Evolutionary conservation across 305 asterid species (phyloP), one percentile per base, ranked within the genome.

Genomic region (Ilex paraguariensis): DNA sequence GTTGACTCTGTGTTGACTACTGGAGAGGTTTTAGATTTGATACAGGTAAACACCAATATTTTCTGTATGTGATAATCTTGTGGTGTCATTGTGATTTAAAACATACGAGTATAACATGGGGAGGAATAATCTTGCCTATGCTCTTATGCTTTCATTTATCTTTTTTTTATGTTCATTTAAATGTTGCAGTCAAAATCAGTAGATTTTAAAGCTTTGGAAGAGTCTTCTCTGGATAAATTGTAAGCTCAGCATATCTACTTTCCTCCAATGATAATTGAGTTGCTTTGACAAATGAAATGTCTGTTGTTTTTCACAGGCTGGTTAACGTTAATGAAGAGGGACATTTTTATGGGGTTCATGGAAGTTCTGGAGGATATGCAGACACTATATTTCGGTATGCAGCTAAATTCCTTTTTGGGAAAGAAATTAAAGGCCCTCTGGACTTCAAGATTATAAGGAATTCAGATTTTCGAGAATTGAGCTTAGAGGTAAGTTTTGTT

Each of bases 301-400:
- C 62, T 56, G 28, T 72, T 17, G 57, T 50, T 59, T 64, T 66
- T 17, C 46, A 57, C 70, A 89, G 97, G 71, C 75, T 92, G 62
- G 73, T 95, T 59, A 92, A 92, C 73, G 64, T 87, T 33, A 85
- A 87, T 65, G 85, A 85, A 75, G 77, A 75, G 63, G 90, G 79
- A 66, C 75, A 74, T 66, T 84, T 92, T 33, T 84, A 75, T 70
- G 95, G 97, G 55, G 91, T 87, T 53, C 76, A 32, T 40, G 98
- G 98, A 61, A 77, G 96, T 80, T 89, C 98, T 49, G 97, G 98
- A 60, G 98, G 98, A 66, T 92, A 87, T 71, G 96, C 96, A 13
- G 98, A 89, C 60, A 87, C 95, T 45, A 53, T 87, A 75, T 89
- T 87, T 68, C 85, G 95, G 21, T 65, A 85, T 70, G 88, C 95